Percentiles rank a stretch among this genome's conserved stretches.
phyloP scores from a whole-genome alignment of 768 basidiomycete genomes.

The Naganishia friedmannii region DNA sequence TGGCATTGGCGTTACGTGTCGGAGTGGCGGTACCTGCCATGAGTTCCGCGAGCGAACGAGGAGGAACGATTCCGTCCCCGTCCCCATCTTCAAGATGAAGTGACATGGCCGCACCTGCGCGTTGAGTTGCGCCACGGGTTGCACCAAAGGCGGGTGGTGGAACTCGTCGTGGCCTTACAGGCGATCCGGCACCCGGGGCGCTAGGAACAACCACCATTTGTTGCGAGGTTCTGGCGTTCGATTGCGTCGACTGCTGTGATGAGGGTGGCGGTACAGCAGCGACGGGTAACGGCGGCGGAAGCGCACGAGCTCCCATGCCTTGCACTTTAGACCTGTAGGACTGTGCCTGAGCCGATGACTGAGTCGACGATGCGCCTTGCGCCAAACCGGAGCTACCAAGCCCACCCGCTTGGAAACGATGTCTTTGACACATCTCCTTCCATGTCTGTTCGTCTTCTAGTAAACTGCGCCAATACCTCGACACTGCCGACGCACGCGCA shows the following conservation, averaged over 20 bases:
- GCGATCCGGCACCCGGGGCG: not conserved
- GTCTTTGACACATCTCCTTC: constrained; percentile 67
- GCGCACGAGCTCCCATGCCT: not conserved
- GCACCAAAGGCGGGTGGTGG: not conserved
- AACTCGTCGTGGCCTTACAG: not conserved
- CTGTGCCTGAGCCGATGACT: too few relatives aligned
- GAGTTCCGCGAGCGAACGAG: not conserved
- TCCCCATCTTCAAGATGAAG: constrained; percentile 3
- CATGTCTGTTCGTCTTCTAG: constrained; percentile 74
- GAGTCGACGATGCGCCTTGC: not conserved
- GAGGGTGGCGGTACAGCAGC: constrained; percentile 24
- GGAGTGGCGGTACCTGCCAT: not conserved
- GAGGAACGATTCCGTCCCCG: not conserved
- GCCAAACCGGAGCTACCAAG: not conserved
- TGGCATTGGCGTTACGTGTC: not conserved
- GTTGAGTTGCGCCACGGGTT: not conserved
- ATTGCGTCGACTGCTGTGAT: not conserved
- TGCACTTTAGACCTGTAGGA: too few relatives aligned
- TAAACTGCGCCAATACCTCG: constrained; percentile 67
- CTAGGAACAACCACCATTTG: not conserved
- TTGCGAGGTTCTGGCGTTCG: not conserved
- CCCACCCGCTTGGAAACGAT: constrained; percentile 54
- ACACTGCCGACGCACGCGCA: constrained; percentile 67
- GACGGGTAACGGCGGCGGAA: not conserved
- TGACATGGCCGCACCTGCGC: constrained; percentile 1